These are phyloP conservation scores for Diaporthe vexans DNA, from an alignment of 2,329 filamentous ascomycete genomes.

Conservation along the genomic window DNA sequence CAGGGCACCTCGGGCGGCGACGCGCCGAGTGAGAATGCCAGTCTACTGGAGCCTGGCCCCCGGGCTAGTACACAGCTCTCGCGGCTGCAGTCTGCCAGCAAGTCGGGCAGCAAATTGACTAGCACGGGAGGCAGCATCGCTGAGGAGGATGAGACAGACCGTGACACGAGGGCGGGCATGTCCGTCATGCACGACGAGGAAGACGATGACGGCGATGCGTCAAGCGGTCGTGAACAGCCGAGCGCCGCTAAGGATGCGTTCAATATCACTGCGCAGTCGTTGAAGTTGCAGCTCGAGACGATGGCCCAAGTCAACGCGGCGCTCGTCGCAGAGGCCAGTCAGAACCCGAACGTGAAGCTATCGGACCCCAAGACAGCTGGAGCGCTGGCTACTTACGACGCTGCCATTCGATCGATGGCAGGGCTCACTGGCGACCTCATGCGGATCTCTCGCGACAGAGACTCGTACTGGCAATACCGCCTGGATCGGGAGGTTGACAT, in stretches of 20 bases:
- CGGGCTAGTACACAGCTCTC: constrained; percentile 62
- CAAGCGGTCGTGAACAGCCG: constrained; percentile 80
- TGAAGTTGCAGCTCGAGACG: constrained; percentile 91
- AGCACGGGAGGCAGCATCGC: constrained; percentile 65
- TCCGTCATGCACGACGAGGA: constrained; percentile 65
- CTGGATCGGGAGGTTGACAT: constrained; percentile 92
- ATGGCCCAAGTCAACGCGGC: constrained; percentile 89
- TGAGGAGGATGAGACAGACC: constrained; percentile 61
- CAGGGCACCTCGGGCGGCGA: constrained; percentile 62
- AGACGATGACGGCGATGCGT: constrained; percentile 85
- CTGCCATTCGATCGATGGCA: constrained; percentile 88
- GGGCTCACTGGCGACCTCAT: constrained; percentile 87
- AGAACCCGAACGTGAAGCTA: constrained; percentile 79
- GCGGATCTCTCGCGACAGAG: constrained; percentile 92
- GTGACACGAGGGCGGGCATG: constrained; percentile 46
- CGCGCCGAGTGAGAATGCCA: constrained; percentile 66
- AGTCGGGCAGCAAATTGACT: constrained; percentile 52
- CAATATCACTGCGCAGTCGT: constrained; percentile 96
- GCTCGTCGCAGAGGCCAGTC: constrained; percentile 77
- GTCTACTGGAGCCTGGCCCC: constrained; percentile 58
- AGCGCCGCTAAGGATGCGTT: constrained; percentile 91
- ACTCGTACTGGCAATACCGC: constrained; percentile 97
- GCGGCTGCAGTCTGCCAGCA: constrained; percentile 55
- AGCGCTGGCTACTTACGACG: constrained; percentile 88
- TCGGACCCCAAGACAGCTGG: constrained; percentile 82